These are phyloP conservation scores for Nemania sp. DNA, from an alignment of 2,329 filamentous ascomycete species.

Conservation along the genomic window DNA sequence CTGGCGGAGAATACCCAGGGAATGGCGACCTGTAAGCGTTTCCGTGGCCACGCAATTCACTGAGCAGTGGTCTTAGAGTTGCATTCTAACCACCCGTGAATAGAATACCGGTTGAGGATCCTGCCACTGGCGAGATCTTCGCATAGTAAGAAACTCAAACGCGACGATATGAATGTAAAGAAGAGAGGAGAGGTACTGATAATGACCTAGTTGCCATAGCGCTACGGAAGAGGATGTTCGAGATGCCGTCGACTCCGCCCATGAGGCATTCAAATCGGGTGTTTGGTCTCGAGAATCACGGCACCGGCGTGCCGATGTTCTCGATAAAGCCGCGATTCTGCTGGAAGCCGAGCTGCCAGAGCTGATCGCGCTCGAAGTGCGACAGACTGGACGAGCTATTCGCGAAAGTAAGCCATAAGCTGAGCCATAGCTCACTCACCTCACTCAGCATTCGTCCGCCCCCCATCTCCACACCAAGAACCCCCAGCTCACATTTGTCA, in stretches of 20 bases:
- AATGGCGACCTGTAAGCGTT: conserved; percentile 49
- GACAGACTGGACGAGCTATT: conserved; percentile 68
- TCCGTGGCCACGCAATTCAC: too few relatives aligned
- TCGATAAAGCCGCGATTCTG: conserved; percentile 61
- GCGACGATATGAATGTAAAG: neutral
- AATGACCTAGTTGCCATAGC: conserved; percentile 47
- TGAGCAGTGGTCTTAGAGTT: neutral
- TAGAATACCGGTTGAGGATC: conserved; percentile 58
- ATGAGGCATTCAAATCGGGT: conserved; percentile 53
- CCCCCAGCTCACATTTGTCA: neutral
- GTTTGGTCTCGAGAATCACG: conserved; percentile 60
- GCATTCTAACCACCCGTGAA: neutral
- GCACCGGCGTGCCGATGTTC: conserved; percentile 62
- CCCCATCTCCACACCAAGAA: neutral
- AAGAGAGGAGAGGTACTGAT: neutral
- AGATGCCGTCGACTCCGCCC: conserved; percentile 45
- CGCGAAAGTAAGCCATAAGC: conserved; percentile 54
- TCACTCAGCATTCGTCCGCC: neutral
- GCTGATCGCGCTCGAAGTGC: conserved; percentile 66
- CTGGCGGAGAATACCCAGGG: conserved; percentile 45
- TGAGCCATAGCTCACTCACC: neutral
- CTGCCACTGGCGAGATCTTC: conserved; percentile 55
- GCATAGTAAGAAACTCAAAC: conserved; percentile 45
- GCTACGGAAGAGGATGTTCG: conserved; percentile 51
- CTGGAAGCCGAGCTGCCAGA: conserved; percentile 55